Evolutionary conservation across 345 rosid species (phyloP), one percentile per base, ranked within the genome.

Genomic region (Melastoma malabathricum): DNA sequence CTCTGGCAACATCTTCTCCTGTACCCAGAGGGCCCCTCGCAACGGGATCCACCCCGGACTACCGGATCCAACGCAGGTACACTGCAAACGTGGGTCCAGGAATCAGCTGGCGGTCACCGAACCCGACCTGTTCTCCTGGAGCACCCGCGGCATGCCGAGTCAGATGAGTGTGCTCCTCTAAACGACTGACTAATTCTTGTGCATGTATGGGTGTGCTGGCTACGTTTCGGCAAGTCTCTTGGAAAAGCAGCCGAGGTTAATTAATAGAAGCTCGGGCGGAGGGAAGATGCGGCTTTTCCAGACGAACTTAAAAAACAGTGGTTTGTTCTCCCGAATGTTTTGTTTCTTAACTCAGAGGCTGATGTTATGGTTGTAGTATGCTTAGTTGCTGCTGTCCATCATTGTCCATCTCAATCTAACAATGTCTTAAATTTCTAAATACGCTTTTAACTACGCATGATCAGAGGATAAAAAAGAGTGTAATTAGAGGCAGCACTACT

Each of bases 141-240:
- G 89, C 78, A 58, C 87, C 82, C 54, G 72, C 87, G 17, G 75
- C 89, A 19, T 85, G 93, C 70, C 73, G 92, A 62, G 95, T 90
- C 54, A 68, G 98, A 70, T 86, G 82, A 90, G 57, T 51, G 48
- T 61, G 13, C 9, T 14, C 18, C 16, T 20, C 49, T 23, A 9
- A 19, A 51, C 1, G 25, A 46, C 45, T 18, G 15, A 60, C 59
- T 58, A 45, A 51, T 57, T 57, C 62, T 58, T 64, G 68, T 75
- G 70, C 70, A 64, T 65, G 71, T 67, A 56, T 52, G 69, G 59
- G 58, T 74, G 64, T 78, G 72, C 75, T 63, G 25, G 4, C 61
- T 55, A 57, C 69, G 55, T 52, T 44, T 59, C 52, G 60, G 54
- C 57, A 57, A 50, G 55, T 48, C 59, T 41, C 41, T 49, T 50